Percentiles rank a stretch among this genome's conserved stretches.
Conservation (phyloP, 169 alveolate species). For the Theileria parva region DNA sequence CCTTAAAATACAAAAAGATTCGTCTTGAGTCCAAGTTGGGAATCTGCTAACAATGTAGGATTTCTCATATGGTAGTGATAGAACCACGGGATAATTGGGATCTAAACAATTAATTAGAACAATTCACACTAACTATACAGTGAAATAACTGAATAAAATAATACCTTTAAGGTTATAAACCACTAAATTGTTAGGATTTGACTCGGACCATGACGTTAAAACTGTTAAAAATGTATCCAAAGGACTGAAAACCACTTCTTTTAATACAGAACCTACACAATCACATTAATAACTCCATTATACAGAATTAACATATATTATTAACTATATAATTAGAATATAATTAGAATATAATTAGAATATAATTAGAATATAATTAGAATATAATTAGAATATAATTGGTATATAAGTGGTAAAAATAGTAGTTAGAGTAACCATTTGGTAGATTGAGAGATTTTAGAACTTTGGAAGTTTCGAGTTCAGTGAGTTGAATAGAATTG, state of each 20-base stretch:
- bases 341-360: too few species aligned
- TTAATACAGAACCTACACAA: constrained; percentile 29
- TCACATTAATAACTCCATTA: neutral
- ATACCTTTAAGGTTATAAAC: constrained; percentile 45
- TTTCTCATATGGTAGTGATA: constrained; percentile 47
- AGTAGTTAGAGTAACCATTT: constrained; percentile 21
- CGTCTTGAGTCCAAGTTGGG: constrained; percentile 63
- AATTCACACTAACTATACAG: neutral
- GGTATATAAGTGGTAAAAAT: too few species aligned
- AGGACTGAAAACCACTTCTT: constrained; percentile 52
- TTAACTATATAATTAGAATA: neutral
- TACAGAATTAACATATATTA: neutral
- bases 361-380: neutral
- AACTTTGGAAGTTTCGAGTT: constrained; percentile 13
- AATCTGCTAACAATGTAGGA: constrained; percentile 52
- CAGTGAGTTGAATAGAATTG: constrained; percentile 21
- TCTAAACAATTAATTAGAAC: constrained; percentile 8
- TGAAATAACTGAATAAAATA: neutral
- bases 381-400: too few species aligned
- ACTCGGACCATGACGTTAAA: constrained; percentile 54
- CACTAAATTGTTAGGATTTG: constrained; percentile 45
- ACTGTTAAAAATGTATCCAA: constrained; percentile 45
- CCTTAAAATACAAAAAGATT: constrained; percentile 45
- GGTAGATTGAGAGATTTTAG: constrained; percentile 33
- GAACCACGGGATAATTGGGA: constrained; percentile 8